Percentiles rank a stretch among this genome's conserved stretches.
phyloP scores from a whole-genome alignment of 2,329 filamentous ascomycete genomes.

The Fusarium floridanum region DNA sequence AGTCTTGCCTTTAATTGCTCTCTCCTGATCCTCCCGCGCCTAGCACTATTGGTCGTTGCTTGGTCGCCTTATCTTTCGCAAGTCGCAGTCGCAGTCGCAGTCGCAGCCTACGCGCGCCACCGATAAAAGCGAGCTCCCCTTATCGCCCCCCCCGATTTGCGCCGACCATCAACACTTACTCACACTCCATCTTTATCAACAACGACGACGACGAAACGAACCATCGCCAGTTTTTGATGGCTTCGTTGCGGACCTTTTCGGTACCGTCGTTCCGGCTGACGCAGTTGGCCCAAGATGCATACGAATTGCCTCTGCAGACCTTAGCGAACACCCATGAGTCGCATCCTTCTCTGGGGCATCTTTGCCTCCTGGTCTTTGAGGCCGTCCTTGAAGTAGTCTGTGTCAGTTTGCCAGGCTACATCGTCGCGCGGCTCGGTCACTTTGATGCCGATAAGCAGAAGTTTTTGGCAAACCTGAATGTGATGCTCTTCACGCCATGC shows the following conservation, averaged over 20 bases:
- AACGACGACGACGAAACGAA: conserved; percentile 10
- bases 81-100: conserved; percentile 9
- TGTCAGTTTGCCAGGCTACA: conserved; percentile 93
- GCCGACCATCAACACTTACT: conserved; percentile 15
- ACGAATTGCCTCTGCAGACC: conserved; percentile 58
- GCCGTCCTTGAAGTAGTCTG: conserved; percentile 96
- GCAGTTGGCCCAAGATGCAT: conserved; percentile 53
- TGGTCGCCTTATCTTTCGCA: conserved; percentile 16
- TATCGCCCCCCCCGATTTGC: conserved; percentile 22
- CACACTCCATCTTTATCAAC: conserved; percentile 1
- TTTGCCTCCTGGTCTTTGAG: conserved; percentile 89
- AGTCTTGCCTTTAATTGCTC: conserved; percentile 5
- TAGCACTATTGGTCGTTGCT: conserved; percentile 1
- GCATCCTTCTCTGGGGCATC: conserved; percentile 76
- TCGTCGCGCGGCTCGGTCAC: conserved; percentile 89
- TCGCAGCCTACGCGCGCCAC: conserved; percentile 15
- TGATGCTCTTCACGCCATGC: conserved; percentile 95
- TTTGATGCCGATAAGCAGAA: conserved; percentile 98
- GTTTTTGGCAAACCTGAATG: conserved; percentile 95
- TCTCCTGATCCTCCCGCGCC: conserved; percentile 1
- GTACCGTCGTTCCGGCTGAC: conserved; percentile 62
- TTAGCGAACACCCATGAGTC: conserved; percentile 60
- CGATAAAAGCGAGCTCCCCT: conserved; percentile 20
- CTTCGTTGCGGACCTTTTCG: conserved; percentile 53
- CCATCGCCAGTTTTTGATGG: conserved; percentile 48